These are phyloP conservation scores for Leptodontidium sp. DNA, from an alignment of 2,329 filamentous ascomycete species.

Conservation along the genomic window DNA sequence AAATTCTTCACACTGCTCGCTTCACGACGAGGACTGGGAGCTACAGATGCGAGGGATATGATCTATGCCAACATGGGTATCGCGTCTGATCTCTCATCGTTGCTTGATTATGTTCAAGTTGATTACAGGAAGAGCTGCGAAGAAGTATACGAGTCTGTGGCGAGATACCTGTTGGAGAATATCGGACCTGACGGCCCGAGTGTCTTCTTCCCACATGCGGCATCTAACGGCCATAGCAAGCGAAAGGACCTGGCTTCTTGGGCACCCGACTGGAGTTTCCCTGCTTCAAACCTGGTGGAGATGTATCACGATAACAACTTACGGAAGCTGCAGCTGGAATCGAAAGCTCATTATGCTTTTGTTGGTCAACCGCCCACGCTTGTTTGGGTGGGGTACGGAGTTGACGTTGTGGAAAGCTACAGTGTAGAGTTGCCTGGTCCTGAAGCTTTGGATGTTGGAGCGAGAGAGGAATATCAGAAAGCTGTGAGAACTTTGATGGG, in stretches of 20 bases:
- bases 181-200: conserved; percentile 12
- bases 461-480: neutral
- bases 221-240: neutral
- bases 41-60: conserved; percentile 21
- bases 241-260: conserved; percentile 16
- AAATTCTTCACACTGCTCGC: conserved; percentile 14
- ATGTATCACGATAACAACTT: conserved; percentile 21
- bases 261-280: conserved; percentile 25
- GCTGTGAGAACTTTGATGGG: neutral
- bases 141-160: conserved; percentile 16
- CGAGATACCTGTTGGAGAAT: conserved; percentile 8
- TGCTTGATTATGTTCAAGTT: conserved; percentile 10
- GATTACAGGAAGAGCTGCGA: conserved; percentile 10
- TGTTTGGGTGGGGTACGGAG: conserved; percentile 18
- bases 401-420: conserved; percentile 7
- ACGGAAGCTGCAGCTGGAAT: neutral
- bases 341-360: conserved; percentile 18
- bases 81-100: neutral
- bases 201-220: conserved; percentile 9
- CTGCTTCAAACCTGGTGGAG: neutral
- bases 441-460: neutral
- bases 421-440: conserved; percentile 10
- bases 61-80: conserved; percentile 24
- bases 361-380: neutral
- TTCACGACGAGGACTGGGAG: conserved; percentile 17